phyloP scores from a whole-genome alignment of 768 basidiomycete species.

The Hortiboletus campestris region DNA sequence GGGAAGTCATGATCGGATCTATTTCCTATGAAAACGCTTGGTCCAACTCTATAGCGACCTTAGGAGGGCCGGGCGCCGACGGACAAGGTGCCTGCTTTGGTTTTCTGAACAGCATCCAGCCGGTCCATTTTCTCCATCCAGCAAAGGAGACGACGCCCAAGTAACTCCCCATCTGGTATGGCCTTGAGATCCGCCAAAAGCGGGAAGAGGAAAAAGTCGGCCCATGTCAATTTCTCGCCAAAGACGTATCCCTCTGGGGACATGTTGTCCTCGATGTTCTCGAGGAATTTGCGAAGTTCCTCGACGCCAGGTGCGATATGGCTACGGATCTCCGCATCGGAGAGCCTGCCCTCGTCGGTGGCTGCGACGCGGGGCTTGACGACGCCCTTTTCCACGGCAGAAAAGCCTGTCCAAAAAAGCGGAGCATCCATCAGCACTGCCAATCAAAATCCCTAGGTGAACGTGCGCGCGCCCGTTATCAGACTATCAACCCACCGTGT shows the following conservation, averaged over 20 bases:
- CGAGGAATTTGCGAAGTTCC: conserved; percentile 16
- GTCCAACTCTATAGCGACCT: background rate
- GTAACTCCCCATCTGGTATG: conserved; percentile 24
- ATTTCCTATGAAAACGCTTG: background rate
- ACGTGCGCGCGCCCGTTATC: background rate
- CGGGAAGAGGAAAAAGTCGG: conserved; percentile 34
- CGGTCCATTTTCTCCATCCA: conserved; percentile 29
- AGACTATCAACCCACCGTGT: conserved; percentile 18
- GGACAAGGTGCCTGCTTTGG: conserved; percentile 25
- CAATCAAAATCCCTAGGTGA: background rate
- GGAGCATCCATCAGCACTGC: background rate
- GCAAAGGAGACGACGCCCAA: conserved; percentile 18
- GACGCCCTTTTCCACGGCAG: conserved; percentile 29
- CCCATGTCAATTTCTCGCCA: conserved; percentile 29
- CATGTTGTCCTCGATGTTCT: conserved; percentile 21
- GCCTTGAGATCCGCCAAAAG: conserved; percentile 31
- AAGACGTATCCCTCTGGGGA: conserved; percentile 29
- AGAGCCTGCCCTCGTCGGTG: conserved; percentile 20
- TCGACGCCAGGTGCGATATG: conserved; percentile 19
- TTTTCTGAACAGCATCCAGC: conserved; percentile 25
- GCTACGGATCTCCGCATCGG: conserved; percentile 22
- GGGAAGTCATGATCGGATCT: background rate
- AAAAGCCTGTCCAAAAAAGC: conserved; percentile 21
- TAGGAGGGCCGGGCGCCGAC: conserved; percentile 27
- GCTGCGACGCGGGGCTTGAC: conserved; percentile 33